Conservation (phyloP, 176 grass and related monocot genomes). For the barley (Hordeum vulgare) region DNA sequence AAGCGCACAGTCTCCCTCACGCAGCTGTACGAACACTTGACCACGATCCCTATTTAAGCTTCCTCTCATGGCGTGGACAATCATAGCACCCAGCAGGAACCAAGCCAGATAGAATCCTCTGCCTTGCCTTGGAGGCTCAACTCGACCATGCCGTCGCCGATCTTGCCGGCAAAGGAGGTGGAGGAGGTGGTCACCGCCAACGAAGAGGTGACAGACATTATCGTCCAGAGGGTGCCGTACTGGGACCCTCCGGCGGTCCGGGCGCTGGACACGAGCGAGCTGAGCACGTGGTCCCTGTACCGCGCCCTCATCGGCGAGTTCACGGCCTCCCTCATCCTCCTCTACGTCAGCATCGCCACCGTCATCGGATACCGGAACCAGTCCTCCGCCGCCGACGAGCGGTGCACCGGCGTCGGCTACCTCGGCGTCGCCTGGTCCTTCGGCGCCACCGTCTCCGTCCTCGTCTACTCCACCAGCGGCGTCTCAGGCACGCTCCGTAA, state of each 20-base stretch:
- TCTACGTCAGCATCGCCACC: constrained; percentile 20
- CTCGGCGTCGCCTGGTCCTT: constrained; percentile 10
- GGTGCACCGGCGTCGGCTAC: background rate
- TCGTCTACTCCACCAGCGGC: constrained; percentile 15
- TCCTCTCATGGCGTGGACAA: background rate
- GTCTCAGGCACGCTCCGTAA: background rate
- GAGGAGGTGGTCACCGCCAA: background rate
- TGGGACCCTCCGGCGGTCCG: background rate
- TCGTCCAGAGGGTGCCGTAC: constrained; percentile 15
- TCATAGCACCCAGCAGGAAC: background rate
- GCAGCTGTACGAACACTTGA: background rate
- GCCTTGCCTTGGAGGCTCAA: background rate
- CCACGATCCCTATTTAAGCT: background rate
- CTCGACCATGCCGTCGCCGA: background rate
- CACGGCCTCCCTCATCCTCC: constrained; percentile 21
- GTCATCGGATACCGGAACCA: constrained; percentile 19
- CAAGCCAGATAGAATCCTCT: background rate
- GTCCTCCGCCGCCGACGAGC: background rate
- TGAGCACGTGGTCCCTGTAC: constrained; percentile 20
- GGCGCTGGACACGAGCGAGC: constrained; percentile 8
- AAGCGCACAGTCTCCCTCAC: background rate
- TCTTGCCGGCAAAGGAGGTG: background rate
- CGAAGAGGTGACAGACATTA: background rate
- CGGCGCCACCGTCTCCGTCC: background rate
- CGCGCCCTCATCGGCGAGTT: constrained; percentile 31